Conservation (phyloP, 164 flowering plant species). For the Macadamia integrifolia region DNA sequence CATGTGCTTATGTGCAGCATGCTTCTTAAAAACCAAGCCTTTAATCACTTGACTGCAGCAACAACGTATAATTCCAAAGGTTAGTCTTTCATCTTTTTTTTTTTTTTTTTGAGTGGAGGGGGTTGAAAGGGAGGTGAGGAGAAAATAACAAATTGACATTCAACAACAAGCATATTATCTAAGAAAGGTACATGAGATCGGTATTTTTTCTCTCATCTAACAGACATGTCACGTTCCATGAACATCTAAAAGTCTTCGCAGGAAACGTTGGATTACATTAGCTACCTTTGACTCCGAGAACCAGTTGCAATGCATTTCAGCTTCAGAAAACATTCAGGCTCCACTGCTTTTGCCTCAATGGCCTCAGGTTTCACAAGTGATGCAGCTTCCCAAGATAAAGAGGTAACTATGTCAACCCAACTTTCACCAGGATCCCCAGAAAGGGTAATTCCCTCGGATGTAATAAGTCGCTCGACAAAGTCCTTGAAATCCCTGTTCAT, state of each 20-base stretch:
- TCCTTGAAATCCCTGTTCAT: slow-evolving; percentile 61
- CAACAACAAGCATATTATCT: neutral
- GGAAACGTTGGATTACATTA: neutral
- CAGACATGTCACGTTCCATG: neutral
- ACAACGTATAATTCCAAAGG: neutral
- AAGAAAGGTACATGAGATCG: neutral
- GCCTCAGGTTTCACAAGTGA: slow-evolving; percentile 63
- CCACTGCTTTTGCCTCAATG: slow-evolving; percentile 53
- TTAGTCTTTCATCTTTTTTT: neutral
- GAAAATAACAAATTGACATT: neutral
- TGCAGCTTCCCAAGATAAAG: slow-evolving; percentile 92
- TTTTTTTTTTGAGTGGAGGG: neutral
- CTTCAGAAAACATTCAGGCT: slow-evolving; percentile 74
- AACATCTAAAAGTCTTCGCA: neutral
- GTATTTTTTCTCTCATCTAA: neutral
- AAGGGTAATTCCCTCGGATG: slow-evolving; percentile 38
- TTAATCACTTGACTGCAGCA: slow-evolving; percentile 69
- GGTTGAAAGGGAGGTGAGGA: no score
- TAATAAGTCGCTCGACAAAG: slow-evolving; percentile 54
- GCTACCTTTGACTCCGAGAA: slow-evolving; percentile 63
- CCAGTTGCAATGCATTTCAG: slow-evolving; percentile 90
- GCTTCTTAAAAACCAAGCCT: slow-evolving; percentile 91
- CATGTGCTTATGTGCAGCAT: slow-evolving; percentile 93
- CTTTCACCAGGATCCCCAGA: slow-evolving; percentile 37
- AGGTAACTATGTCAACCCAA: slow-evolving; percentile 79